Base-by-base conservation (phyloP, 2,329 filamentous ascomycete genomes). In the Trichophyton mentagrophytes region DNA sequence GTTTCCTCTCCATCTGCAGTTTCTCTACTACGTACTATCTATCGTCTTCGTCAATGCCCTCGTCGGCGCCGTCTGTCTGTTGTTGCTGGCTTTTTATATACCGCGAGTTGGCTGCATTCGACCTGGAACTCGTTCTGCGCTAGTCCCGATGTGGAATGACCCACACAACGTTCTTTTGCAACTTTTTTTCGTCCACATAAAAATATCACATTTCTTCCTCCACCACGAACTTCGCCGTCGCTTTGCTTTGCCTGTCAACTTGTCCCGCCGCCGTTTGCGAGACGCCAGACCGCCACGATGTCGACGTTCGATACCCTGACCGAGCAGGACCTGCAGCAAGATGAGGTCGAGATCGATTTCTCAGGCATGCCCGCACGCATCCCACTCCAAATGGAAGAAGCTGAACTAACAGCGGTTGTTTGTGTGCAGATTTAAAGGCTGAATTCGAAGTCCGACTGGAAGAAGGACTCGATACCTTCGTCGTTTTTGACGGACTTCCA, bases 361-460 rank as follows among this genome's bases (percentile, higher is more conserved):
- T 92, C 89, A 68, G 80, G 79, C 80, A 70, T 64, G 77, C 69
- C 61, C 33, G 33, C 33, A 38, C 33, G 13, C 33, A 13, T 38
- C 33, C 64, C 46, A 61, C 61, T 60, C 62, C 57, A 7, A 27
- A 30, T 46, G 22, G 17, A 59, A 56, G 63, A 64, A 60, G 60
- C 57, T 63, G 65, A 67, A 69, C 70, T 69, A 70, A 70, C 66
- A 46, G 65, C 65, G 66, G 62, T 44, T 8, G 17, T 42, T 15
- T 11, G 51, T 62, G 61, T 62, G 61, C 65, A 81, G 92, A 99
- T 78, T 82, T 99, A 67, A 84, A 86, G 74, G 91, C 95, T 75
- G 90, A 95, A 76, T 96, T 91, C 74, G 90, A 97, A 77, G 91
- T 97, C 65, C 89, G 92, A 73, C 82, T 97, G 66, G 93, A 99